Evolutionary conservation across 176 grass and related monocot species (phyloP).

Genomic region (Typha latifolia): DNA sequence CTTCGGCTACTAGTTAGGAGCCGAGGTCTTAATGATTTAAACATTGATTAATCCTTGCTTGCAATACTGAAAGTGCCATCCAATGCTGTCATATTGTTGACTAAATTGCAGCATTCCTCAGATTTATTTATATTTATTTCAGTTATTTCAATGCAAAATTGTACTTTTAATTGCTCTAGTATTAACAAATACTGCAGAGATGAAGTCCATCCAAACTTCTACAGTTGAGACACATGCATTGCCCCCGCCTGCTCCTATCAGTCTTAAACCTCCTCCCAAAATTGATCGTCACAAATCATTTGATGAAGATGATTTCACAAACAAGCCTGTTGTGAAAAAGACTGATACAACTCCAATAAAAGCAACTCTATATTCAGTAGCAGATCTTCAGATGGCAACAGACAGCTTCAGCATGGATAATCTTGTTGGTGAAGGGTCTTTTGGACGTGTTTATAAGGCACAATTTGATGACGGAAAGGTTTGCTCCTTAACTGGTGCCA

Average conservation of each 20-base stretch:
- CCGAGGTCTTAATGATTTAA: too few species aligned
- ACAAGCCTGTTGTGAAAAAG: slow-evolving; percentile 44
- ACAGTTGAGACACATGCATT: slow-evolving; percentile 41
- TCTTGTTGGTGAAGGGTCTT: slow-evolving; percentile 85
- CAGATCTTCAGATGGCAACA: slow-evolving; percentile 93
- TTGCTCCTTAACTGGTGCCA: slow-evolving; percentile 5
- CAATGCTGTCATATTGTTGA: too few species aligned
- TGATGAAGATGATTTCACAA: slow-evolving; percentile 73
- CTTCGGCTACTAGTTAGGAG: too few species aligned
- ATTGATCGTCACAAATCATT: slow-evolving; percentile 63
- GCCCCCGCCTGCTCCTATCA: slow-evolving; percentile 38
- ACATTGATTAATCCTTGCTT: too few species aligned
- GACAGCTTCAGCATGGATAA: slow-evolving; percentile 79
- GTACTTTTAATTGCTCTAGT: not conserved
- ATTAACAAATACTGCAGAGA: slow-evolving; percentile 35
- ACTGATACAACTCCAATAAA: slow-evolving; percentile 41
- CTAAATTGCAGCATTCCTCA: too few species aligned
- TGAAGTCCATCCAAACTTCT: slow-evolving; percentile 41
- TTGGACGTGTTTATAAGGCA: slow-evolving; percentile 88
- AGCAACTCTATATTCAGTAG: slow-evolving; percentile 80
- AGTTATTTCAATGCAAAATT: too few species aligned
- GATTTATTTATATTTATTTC: too few species aligned
- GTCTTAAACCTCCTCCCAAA: slow-evolving; percentile 69
- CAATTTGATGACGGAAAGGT: slow-evolving; percentile 90
- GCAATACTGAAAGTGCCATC: too few species aligned